Evolutionary conservation across 768 basidiomycete genomes (phyloP).

Genomic region (Cytidiella melzeri): DNA sequence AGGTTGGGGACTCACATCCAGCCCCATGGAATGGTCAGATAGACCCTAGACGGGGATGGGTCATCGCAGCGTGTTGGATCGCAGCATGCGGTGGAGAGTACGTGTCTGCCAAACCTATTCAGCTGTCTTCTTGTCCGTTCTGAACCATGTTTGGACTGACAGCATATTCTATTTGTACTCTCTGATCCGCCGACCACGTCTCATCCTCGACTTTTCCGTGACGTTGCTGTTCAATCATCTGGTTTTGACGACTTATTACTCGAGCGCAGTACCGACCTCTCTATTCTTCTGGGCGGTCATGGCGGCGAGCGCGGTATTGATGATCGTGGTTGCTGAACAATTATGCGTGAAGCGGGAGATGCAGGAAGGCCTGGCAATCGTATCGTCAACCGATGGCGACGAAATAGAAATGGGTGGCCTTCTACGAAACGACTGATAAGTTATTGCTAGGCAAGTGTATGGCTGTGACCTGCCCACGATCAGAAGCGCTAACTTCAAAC

Average conservation of each 20-base stretch:
- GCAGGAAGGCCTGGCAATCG: slow-evolving; percentile 66
- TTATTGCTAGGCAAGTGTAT: too few relatives aligned
- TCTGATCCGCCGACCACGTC: slow-evolving; percentile 84
- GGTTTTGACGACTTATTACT: slow-evolving; percentile 90
- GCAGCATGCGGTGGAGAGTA: slow-evolving; percentile 80
- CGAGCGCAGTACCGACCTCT: slow-evolving; percentile 76
- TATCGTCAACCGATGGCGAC: slow-evolving; percentile 37
- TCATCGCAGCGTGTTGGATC: slow-evolving; percentile 85
- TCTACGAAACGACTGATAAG: slow-evolving; percentile 52
- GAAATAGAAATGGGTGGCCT: slow-evolving; percentile 49
- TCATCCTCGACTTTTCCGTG: slow-evolving; percentile 90
- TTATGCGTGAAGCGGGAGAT: slow-evolving; percentile 88
- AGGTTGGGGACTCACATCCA: slow-evolving; percentile 44
- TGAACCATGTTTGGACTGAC: not conserved
- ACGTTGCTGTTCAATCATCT: slow-evolving; percentile 91
- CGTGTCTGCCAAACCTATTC: slow-evolving; percentile 30
- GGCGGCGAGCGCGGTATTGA: slow-evolving; percentile 60
- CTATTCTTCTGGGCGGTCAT: slow-evolving; percentile 90
- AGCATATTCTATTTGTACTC: slow-evolving; percentile 80
- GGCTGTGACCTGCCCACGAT: too few relatives aligned
- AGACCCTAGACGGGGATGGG: slow-evolving; percentile 84
- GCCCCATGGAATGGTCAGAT: slow-evolving; percentile 60
- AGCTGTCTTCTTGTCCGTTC: slow-evolving; percentile 2
- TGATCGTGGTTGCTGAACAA: slow-evolving; percentile 82
- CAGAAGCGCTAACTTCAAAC: too few relatives aligned